Evolutionary conservation across 768 basidiomycete species (phyloP).

Genomic region (Lactarius trivialis): DNA sequence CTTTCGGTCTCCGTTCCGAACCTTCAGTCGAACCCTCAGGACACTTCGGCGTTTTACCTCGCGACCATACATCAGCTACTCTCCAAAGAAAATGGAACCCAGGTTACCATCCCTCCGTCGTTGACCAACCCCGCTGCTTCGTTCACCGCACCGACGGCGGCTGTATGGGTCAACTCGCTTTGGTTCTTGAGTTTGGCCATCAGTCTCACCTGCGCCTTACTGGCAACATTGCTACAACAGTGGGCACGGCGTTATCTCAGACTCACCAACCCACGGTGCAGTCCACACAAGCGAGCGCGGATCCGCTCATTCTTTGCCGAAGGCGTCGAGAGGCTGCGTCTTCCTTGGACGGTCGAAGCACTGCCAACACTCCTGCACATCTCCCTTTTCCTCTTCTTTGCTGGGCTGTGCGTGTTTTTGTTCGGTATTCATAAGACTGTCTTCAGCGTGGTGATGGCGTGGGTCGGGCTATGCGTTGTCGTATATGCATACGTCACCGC

Average conservation of each 20-base stretch:
- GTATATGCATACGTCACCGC: neutral
- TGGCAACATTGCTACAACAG: constrained; percentile 14
- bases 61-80: neutral
- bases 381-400: constrained; percentile 20
- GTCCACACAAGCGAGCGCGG: constrained; percentile 1
- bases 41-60: neutral
- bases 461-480: neutral
- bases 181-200: constrained; percentile 14
- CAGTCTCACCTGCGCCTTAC: constrained; percentile 6
- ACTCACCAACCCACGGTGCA: neutral
- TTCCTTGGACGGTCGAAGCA: constrained; percentile 1
- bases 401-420: constrained; percentile 14
- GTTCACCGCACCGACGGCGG: neutral
- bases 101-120: neutral
- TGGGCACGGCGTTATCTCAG: constrained; percentile 8
- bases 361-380: constrained; percentile 13
- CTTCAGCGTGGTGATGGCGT: neutral
- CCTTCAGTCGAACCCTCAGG: constrained; percentile 1
- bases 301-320: constrained; percentile 1
- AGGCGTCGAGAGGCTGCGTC: constrained; percentile 1
- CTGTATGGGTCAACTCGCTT: constrained; percentile 14
- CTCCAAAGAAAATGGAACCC: neutral
- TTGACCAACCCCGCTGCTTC: neutral
- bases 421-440: constrained; percentile 8
- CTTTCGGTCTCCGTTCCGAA: neutral